These are phyloP conservation scores for Clitopilus hobsonii DNA, from an alignment of 768 basidiomycete species.

Conservation along the genomic window DNA sequence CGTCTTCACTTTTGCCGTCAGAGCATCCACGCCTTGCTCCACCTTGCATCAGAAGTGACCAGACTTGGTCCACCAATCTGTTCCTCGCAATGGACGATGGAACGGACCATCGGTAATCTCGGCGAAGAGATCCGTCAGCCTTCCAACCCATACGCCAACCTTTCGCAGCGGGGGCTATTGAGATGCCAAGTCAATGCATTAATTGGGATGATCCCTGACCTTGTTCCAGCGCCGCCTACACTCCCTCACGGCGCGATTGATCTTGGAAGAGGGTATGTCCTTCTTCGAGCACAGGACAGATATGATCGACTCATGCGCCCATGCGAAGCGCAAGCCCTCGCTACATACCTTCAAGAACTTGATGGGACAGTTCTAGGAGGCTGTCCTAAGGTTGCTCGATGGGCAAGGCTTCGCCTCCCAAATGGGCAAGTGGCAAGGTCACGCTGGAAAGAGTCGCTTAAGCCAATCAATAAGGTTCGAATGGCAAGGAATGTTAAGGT, in stretches of 20 bases:
- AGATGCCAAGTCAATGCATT: slow-evolving; percentile 14
- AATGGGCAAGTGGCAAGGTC: slow-evolving; percentile 31
- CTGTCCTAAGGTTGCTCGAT: slow-evolving; percentile 9
- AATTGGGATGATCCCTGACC: slow-evolving; percentile 8
- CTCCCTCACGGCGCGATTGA: slow-evolving; percentile 11
- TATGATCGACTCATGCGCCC: not conserved
- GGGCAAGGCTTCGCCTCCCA: slow-evolving; percentile 28
- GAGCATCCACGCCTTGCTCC: slow-evolving; percentile 23
- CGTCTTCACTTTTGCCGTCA: slow-evolving; percentile 28
- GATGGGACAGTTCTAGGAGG: slow-evolving; percentile 1
- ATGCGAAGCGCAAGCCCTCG: slow-evolving; percentile 1
- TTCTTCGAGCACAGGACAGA: slow-evolving; percentile 14
- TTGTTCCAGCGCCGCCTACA: slow-evolving; percentile 2
- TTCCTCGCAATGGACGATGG: slow-evolving; percentile 27
- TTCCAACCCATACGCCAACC: slow-evolving; percentile 21
- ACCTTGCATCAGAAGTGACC: slow-evolving; percentile 18
- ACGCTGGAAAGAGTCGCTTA: slow-evolving; percentile 24
- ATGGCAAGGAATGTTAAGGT: slow-evolving; percentile 30
- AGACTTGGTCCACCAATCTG: slow-evolving; percentile 17
- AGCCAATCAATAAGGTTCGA: slow-evolving; percentile 14
- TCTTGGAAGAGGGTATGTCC: slow-evolving; percentile 10
- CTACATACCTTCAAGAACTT: not conserved
- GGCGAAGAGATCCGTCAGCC: slow-evolving; percentile 19
- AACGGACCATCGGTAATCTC: slow-evolving; percentile 20
- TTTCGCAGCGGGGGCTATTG: slow-evolving; percentile 12